Evolutionary conservation across 371 early-diverging fungal genomes (phyloP).

Genomic region (Mortierella sp.): DNA sequence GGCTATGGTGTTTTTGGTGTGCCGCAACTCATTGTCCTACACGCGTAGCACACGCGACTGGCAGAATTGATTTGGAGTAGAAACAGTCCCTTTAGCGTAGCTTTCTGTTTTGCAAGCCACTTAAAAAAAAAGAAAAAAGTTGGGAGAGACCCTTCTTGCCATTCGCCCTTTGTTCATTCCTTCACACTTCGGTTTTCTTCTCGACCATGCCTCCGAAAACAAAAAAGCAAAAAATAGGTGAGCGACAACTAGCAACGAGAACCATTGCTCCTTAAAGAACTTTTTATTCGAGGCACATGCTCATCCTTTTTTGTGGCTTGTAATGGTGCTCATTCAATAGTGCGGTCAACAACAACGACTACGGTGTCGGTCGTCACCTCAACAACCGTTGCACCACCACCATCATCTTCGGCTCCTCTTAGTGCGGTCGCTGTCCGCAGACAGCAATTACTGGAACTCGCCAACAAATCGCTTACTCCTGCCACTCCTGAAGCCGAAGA

Average conservation of each 20-base stretch:
- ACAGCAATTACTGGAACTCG: slow-evolving; percentile 21
- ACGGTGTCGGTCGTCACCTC: not conserved
- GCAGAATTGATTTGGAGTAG: not conserved
- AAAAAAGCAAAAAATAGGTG: slow-evolving; percentile 51
- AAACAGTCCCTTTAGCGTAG: not conserved
- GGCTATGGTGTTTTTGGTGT: slow-evolving; percentile 75
- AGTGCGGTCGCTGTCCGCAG: slow-evolving; percentile 52
- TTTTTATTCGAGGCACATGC: not conserved
- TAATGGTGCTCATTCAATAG: not conserved
- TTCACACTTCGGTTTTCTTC: not conserved
- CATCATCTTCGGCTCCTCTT: slow-evolving; percentile 24
- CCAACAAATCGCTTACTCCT: slow-evolving; percentile 20
- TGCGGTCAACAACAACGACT: slow-evolving; percentile 13
- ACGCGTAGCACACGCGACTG: slow-evolving; percentile 40
- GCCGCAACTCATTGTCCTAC: slow-evolving; percentile 70
- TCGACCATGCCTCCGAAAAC: slow-evolving; percentile 38
- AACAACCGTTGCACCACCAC: not conserved
- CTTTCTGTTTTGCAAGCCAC: slow-evolving; percentile 5
- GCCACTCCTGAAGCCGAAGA: slow-evolving; percentile 41
- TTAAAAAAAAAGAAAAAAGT: slow-evolving; percentile 1
- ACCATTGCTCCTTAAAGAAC: not conserved
- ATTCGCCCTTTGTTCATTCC: not conserved
- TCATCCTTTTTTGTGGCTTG: not conserved
- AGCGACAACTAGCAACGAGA: not conserved
- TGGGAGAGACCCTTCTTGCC: not conserved